phyloP scores from a whole-genome alignment of 2,329 filamentous ascomycete genomes.

The Teratosphaeria viscida region DNA sequence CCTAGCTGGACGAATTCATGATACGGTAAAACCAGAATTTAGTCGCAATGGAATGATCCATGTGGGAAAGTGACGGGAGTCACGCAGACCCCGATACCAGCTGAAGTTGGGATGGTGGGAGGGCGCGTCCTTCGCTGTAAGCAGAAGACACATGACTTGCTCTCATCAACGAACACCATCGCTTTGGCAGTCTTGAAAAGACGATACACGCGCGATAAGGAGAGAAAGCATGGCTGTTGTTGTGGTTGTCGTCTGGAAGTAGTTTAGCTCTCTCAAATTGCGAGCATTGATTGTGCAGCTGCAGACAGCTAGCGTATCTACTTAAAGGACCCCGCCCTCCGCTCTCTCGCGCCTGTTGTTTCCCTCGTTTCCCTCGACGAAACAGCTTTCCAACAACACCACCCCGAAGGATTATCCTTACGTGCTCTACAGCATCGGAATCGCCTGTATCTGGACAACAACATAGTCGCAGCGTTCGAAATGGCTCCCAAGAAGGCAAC shows the following conservation, averaged over 20 bases:
- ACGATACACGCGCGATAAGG: background rate
- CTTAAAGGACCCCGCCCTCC: background rate
- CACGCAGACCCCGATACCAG: too few relatives aligned
- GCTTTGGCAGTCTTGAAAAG: background rate
- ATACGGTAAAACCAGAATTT: too few relatives aligned
- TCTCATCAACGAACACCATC: background rate
- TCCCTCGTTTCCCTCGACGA: background rate
- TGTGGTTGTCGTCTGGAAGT: background rate
- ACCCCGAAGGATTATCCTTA: background rate
- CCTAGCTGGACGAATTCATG: too few relatives aligned
- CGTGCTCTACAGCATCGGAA: background rate
- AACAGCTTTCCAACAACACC: background rate
- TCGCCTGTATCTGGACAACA: background rate
- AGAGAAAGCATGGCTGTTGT: background rate
- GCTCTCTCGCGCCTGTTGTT: background rate
- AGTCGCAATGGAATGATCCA: too few relatives aligned
- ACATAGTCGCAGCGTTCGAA: constrained; percentile 16
- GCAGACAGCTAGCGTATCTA: background rate
- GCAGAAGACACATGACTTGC: too few relatives aligned
- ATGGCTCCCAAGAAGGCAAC: constrained; percentile 59
- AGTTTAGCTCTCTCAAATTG: background rate
- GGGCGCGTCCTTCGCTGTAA: too few relatives aligned
- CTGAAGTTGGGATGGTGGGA: too few relatives aligned
- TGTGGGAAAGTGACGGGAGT: too few relatives aligned
- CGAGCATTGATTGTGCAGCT: background rate